These are phyloP conservation scores for Phytophthora sp. DNA, from an alignment of 352 stramenopile genomes.

Conservation along the genomic window DNA sequence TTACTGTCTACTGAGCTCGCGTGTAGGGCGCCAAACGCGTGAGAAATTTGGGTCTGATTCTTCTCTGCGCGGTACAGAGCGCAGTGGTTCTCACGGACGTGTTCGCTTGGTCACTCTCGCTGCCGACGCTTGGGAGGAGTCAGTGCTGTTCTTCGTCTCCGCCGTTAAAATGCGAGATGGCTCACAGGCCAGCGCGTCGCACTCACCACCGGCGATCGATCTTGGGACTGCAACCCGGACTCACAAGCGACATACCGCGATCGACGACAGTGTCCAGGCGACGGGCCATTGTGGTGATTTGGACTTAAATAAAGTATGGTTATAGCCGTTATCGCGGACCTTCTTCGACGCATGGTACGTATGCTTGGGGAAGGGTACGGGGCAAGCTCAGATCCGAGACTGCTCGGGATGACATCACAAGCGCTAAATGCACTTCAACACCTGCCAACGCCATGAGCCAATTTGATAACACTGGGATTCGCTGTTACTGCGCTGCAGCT, in stretches of 20 bases:
- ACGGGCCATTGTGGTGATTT: not conserved
- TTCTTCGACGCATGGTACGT: too few species aligned
- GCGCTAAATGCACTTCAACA: constrained; percentile 22
- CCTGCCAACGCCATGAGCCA: not conserved
- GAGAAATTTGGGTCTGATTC: constrained; percentile 1
- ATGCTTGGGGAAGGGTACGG: constrained; percentile 18
- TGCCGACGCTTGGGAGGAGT: constrained; percentile 1
- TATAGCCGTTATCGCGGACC: constrained; percentile 1
- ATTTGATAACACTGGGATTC: constrained; percentile 5
- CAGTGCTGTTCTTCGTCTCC: constrained; percentile 21
- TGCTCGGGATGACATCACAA: constrained; percentile 31
- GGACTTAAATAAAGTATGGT: constrained; percentile 22
- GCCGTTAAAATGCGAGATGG: constrained; percentile 36
- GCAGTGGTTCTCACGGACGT: not conserved
- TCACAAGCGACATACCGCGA: constrained; percentile 34
- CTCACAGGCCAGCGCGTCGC: constrained; percentile 28
- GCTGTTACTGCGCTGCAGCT: constrained; percentile 5
- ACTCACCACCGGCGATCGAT: constrained; percentile 31
- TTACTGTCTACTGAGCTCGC: constrained; percentile 2
- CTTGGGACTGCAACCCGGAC: constrained; percentile 35
- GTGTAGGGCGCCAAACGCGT: not conserved
- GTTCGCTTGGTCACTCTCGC: constrained; percentile 1
- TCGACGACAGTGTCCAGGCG: constrained; percentile 24
- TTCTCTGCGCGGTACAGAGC: constrained; percentile 27
- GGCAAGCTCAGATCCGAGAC: constrained; percentile 21